Evolutionary conservation across 176 grass and related monocot species (phyloP).

Genomic region (sorghum (Sorghum bicolor)): Sorghum_bicolor_NCBIv3 NC_012871.2:66127501-66128000

Average conservation of each 20-base stretch:
- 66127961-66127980: slow-evolving; percentile 65
- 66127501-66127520: background rate
- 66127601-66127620: background rate
- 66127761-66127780: slow-evolving; percentile 22
- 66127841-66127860: slow-evolving; percentile 87
- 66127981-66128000: slow-evolving; percentile 15
- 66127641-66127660: slow-evolving; percentile 3
- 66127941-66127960: slow-evolving; percentile 71
- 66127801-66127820: slow-evolving; percentile 9
- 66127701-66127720: slow-evolving; percentile 7
- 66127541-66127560: background rate
- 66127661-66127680: background rate
- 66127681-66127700: slow-evolving; percentile 12
- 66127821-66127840: slow-evolving; percentile 7
- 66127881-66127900: slow-evolving; percentile 90
- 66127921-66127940: slow-evolving; percentile 78
- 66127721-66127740: slow-evolving; percentile 27
- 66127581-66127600: background rate
- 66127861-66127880: slow-evolving; percentile 86
- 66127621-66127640: background rate
- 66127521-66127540: background rate
- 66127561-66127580: background rate
- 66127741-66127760: slow-evolving; percentile 36
- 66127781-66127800: slow-evolving; percentile 6
- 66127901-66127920: slow-evolving; percentile 78